Conservation (phyloP, 306 rosid genomes). For the Acacia crassicarpa region DNA sequence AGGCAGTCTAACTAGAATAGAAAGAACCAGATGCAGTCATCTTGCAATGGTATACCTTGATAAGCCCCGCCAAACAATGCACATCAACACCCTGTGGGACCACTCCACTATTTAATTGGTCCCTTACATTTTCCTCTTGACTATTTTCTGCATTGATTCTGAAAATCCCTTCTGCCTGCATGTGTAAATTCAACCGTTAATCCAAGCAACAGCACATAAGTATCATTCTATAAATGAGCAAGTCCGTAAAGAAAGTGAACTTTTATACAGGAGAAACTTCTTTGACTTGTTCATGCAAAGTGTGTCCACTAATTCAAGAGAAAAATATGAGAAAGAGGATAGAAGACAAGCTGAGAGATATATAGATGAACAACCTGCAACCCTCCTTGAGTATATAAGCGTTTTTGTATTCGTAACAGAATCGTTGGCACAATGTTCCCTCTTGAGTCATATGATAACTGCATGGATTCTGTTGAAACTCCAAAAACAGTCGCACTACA, state of each 20-base stretch:
- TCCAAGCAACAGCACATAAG: conserved; percentile 5
- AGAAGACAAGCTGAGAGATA: conserved; percentile 9
- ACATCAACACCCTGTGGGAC: conserved; percentile 82
- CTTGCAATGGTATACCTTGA: conserved; percentile 56
- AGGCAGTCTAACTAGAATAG: not conserved
- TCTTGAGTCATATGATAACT: conserved; percentile 78
- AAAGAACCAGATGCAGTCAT: conserved; percentile 20
- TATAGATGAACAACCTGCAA: conserved; percentile 55
- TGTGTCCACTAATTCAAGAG: not conserved
- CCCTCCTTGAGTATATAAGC: conserved; percentile 79
- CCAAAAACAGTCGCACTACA: conserved; percentile 87
- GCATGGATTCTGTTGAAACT: conserved; percentile 96
- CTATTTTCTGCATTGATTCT: conserved; percentile 79
- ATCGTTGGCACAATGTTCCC: conserved; percentile 95
- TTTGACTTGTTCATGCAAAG: conserved; percentile 2
- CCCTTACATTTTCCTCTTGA: conserved; percentile 83
- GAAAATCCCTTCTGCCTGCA: conserved; percentile 92
- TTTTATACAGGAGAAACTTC: not conserved
- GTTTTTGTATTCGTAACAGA: conserved; percentile 81
- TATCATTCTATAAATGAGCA: not conserved
- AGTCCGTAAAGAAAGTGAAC: not conserved
- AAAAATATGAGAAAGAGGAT: not conserved
- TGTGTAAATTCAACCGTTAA: conserved; percentile 26
- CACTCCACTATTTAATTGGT: conserved; percentile 73
- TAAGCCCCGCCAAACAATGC: conserved; percentile 88